Evolutionary conservation across 2,329 filamentous ascomycete genomes (phyloP), one percentile per base, ranked within the genome.

Genomic region (Corynespora cassiicola): DNA sequence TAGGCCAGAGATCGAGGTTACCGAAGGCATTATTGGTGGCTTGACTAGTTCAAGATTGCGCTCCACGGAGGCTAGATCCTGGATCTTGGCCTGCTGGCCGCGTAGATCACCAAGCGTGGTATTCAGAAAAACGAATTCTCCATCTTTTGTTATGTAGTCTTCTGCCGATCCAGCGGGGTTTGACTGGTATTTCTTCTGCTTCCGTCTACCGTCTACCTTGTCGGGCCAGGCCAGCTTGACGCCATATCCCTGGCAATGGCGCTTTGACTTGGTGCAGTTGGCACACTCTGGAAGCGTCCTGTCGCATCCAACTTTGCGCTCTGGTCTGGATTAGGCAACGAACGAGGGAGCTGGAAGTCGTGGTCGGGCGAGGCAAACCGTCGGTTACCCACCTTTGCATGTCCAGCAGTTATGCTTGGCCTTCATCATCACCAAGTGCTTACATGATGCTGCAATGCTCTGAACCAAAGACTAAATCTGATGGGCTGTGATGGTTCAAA

Each of bases 251-350:
- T 69, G 42, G 49, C 74, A 77, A 41, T 60, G 39, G 42, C 74
- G 65, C 12, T 66, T 65, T 2, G 73, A 70, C 15, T 69, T 64
- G 10, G 60, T 56, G 46, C 75, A 77, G 50, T 75, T 75, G 30
- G 66, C 60, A 57, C 75, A 77, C 15, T 53, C 47, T 3, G 75
- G 74, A 16, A 70, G 57, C 10, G 60, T 56, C 35, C 69, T 68
- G 54, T 77, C 75, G 45, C 75, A 76, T 28, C 73, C 73, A 41
- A 76, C 71, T 52, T 76, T 76, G 39, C 73, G 72, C 44, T 67
- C 74, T 76, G n/a, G n/a, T n/a, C n/a, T n/a, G n/a, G n/a, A n/a
- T n/a, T n/a, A n/a, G n/a, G n/a, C n/a, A n/a, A n/a, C n/a, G n/a
- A n/a, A n/a, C n/a, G n/a, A n/a, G n/a, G n/a, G n/a, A n/a, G n/a